phyloP scores from a whole-genome alignment of 345 rosid species.

The Salix caprea region DNA sequence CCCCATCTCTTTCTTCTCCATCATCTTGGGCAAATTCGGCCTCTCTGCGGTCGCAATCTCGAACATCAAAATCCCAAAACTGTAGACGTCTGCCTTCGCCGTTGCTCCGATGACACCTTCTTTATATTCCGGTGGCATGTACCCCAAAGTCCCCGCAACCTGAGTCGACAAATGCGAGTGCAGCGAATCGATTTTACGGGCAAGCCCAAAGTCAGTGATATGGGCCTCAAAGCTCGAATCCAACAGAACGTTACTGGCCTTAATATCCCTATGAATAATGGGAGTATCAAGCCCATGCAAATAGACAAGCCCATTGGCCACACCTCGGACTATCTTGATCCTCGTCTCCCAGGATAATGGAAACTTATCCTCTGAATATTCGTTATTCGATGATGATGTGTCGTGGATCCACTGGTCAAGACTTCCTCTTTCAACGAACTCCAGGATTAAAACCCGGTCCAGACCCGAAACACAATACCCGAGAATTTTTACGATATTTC shows the following conservation, averaged over 20 bases:
- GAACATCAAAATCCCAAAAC: conserved; percentile 78
- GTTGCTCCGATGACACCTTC: conserved; percentile 72
- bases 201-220: conserved; percentile 80
- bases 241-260: conserved; percentile 71
- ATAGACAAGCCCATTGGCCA: conserved; percentile 68
- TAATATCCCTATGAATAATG: conserved; percentile 81
- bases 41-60: conserved; percentile 56
- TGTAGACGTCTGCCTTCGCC: conserved; percentile 59
- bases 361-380: not conserved
- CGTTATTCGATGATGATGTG: conserved; percentile 11
- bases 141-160: conserved; percentile 91
- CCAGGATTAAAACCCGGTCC: conserved; percentile 72
- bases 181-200: conserved; percentile 44
- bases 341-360: conserved; percentile 61
- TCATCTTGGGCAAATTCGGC: conserved; percentile 54
- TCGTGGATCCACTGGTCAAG: conserved; percentile 81
- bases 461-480: conserved; percentile 67
- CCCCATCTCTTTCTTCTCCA: conserved; percentile 40
- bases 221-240: conserved; percentile 60
- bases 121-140: conserved; percentile 94
- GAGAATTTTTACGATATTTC: conserved; percentile 62
- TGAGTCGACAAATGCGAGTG: conserved; percentile 86
- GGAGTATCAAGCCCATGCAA: conserved; percentile 61
- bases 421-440: conserved; percentile 65
- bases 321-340: conserved; percentile 39